Conservation (phyloP, 1,284 basidiomycete species). For the Entoloma clypeatum region DNA sequence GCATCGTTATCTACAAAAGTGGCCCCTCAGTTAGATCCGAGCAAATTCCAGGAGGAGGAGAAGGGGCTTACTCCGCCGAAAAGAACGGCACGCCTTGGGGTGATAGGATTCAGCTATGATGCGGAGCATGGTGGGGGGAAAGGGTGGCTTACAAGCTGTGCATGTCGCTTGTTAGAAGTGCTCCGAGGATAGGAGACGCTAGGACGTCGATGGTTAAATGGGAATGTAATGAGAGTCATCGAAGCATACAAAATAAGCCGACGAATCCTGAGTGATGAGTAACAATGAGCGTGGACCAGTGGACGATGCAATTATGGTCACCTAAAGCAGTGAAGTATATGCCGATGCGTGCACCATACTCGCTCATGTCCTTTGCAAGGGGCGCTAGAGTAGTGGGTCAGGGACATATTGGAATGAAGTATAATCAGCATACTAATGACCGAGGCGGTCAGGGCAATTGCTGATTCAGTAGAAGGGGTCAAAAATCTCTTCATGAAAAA, state of each 20-base stretch:
- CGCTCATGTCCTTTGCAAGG: conserved; percentile 10
- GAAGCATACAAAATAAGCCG: conserved; percentile 2
- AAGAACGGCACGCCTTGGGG: no score
- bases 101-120: no score
- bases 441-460: conserved; percentile 12
- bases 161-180: conserved; percentile 2
- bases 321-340: conserved; percentile 19
- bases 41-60: no score
- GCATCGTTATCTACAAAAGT: no score
- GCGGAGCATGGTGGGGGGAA: no score
- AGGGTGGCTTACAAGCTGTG: conserved; percentile 5
- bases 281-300: no score
- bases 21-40: no score
- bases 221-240: not conserved
- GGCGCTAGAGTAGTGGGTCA: conserved; percentile 3
- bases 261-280: not conserved
- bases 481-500: not conserved
- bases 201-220: no score
- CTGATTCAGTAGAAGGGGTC: conserved; percentile 3
- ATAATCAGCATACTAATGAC: conserved; percentile 6
- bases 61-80: no score
- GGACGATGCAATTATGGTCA: conserved; percentile 3
- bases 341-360: conserved; percentile 17
- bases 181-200: conserved; percentile 5
- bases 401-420: not conserved